These are phyloP conservation scores for Eucalyptus curtisii DNA, from an alignment of 345 rosid genomes.

Conservation along the genomic window DNA sequence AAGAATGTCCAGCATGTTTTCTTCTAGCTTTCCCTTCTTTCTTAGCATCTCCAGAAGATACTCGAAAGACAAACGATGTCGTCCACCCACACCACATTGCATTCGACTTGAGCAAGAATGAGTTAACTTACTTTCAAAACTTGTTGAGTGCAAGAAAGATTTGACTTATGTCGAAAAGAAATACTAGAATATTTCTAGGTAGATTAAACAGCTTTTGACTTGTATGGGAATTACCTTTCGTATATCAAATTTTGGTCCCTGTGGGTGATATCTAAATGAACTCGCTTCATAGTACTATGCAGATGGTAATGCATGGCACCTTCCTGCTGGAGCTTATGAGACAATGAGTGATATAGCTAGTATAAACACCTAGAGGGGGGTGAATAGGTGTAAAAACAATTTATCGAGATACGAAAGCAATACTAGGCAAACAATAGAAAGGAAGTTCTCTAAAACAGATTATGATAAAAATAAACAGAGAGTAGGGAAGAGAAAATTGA, in stretches of 20 bases:
- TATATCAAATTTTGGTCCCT: background rate
- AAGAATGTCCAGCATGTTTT: background rate
- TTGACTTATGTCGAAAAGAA: background rate
- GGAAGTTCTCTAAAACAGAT: too few species aligned
- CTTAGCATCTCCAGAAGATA: background rate
- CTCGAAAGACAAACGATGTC: background rate
- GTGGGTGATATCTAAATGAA: background rate
- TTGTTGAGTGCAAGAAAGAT: background rate
- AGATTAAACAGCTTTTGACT: background rate
- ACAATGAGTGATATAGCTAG: too few species aligned
- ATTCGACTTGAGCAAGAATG: background rate
- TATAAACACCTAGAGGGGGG: too few species aligned
- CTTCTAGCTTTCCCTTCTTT: background rate
- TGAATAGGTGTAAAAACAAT: too few species aligned
- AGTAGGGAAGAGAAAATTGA: too few species aligned
- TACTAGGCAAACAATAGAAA: too few species aligned
- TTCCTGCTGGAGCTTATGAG: constrained; percentile 68
- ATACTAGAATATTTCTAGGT: background rate
- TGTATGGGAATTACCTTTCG: background rate
- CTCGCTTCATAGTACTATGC: constrained; percentile 48
- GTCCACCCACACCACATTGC: background rate
- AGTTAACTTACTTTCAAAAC: background rate
- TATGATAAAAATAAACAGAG: too few species aligned
- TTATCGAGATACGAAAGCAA: too few species aligned
- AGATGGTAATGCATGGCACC: constrained; percentile 79